Base-by-base conservation (phyloP, 2,329 filamentous ascomycete species). In the Xylariaceae sp. region DNA sequence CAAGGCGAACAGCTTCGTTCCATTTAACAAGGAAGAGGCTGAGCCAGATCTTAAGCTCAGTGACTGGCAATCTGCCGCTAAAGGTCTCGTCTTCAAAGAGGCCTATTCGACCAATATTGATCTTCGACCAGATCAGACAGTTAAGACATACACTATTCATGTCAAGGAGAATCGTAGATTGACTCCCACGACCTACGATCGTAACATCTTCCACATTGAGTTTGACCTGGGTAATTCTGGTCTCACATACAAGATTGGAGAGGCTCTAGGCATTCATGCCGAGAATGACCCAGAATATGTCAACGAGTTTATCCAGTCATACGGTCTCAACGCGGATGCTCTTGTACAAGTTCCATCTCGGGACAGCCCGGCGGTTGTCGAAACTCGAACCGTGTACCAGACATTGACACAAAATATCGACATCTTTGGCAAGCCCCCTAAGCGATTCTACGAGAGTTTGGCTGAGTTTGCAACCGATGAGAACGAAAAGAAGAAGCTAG, bases 131-230 rank as follows among this genome's bases (percentile, higher is more conserved):
- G 93, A 98, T 61, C 74, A 95, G 44, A 72, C 85, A 8, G 82
- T 88, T 62, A 90, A 92, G 79, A 97, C 92, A 2, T 84, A 80
- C 60, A 88, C 89, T 34, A 86, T 96, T 43, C 85, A 83, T 44
- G 91, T 98, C 67, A 89, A 94, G 74, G 93, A 97, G 74, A 96
- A 95, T 72, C 88, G 93, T 51, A 83, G 93, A 53, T 79, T 98
- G 44, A 98, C 93, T 0, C 93, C 93, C 3, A 61, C 70, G 20
- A 86, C 83, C 23, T 98, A 98, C 64, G 91, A 97, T 68, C 89
- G 93, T 58, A 96, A 98, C 77, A 97, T 98, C 69, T 98, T 98
- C 85, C 93, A 98, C 73, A 97, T 98, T 52, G 93, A 98, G 70
- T 98, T 98, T 61, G 93, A 97, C 63, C 81, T 98, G 20, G 92